Evolutionary conservation across 495 filamentous ascomycete species (phyloP).

Genomic region (Schizothecium vesticola): DNA sequence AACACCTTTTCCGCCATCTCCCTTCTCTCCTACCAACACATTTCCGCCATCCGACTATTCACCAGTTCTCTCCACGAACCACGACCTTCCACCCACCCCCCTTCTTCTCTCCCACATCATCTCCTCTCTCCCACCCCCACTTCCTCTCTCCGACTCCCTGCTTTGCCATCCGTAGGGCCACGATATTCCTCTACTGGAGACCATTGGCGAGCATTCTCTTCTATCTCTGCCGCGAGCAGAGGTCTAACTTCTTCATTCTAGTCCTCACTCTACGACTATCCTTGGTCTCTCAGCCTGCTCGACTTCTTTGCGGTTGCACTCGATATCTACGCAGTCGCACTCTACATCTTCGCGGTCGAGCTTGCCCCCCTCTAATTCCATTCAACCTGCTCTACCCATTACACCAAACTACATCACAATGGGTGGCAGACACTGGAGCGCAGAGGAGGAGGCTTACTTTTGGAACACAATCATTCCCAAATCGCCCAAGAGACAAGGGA

Average conservation of each 20-base stretch:
- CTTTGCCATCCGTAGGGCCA: not conserved
- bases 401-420: slow-evolving; percentile 18
- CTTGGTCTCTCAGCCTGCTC: not conserved
- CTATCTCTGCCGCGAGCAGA: not conserved
- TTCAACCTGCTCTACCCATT: not conserved
- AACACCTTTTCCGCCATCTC: not conserved
- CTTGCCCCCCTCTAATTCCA: not conserved
- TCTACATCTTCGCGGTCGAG: not conserved
- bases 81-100: not conserved
- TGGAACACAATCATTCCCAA: slow-evolving; percentile 34
- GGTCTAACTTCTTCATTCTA: not conserved
- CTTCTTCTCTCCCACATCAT: not conserved
- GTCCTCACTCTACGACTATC: not conserved
- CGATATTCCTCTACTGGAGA: not conserved
- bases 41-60: not conserved
- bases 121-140: not conserved
- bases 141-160: not conserved
- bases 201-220: not conserved
- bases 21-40: not conserved
- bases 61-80: not conserved
- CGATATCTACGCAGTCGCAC: not conserved
- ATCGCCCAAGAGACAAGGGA: slow-evolving; percentile 33
- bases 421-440: slow-evolving; percentile 39
- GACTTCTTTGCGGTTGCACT: not conserved
- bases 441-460: slow-evolving; percentile 36